Base-by-base conservation (phyloP, 2,329 filamentous ascomycete genomes). In the Bipolaris sorokiniana region DNA sequence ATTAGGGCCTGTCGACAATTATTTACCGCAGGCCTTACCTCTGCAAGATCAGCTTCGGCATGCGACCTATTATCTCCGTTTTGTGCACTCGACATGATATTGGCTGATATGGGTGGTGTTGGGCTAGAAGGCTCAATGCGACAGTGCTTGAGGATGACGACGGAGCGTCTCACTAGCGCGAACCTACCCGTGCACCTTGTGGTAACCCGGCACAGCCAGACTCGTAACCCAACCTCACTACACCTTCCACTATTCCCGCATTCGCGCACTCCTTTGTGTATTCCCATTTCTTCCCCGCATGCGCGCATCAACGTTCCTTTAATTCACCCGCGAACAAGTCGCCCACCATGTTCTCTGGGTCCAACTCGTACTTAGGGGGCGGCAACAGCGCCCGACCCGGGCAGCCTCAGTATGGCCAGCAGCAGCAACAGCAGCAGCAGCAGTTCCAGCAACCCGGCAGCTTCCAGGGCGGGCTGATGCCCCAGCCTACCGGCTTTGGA, bases 331-430 rank as follows among this genome's bases (percentile, higher is more conserved):
- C 65, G 67, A 63, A 16, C 26, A 57, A 42, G 59, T 60, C 61
- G 62, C 59, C 58, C 69, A 74, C 72, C 79, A 97, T 97, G 94
- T 98, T 91, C 81, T 95, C 92, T 66, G 91, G 89, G 76, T 90
- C 91, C 66, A 96, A 90, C 82, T 88, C 90, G 64, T 97, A 89
- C 78, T 80, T 96, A 71, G 92, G 92, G 78, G 90, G 88, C 80
- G 86, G 84, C 77, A 91, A 88, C 75, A 89, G 84, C 81, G 86
- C 89, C 76, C 90, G 88, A 61, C 90, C 90, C 48, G 86, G 87
- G 63, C 77, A 78, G 68, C 77, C 76, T 67, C 68, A 82, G 77
- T 75, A 80, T 74, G 72, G 78, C 64, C 78, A 80, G 65, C 78
- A 79, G 64, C 83, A 83, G 68, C 80, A 46, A 37, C 53, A 65